These are phyloP conservation scores for Venturia oleaginea DNA, from an alignment of 2,329 filamentous ascomycete genomes.

Conservation along the genomic window DNA sequence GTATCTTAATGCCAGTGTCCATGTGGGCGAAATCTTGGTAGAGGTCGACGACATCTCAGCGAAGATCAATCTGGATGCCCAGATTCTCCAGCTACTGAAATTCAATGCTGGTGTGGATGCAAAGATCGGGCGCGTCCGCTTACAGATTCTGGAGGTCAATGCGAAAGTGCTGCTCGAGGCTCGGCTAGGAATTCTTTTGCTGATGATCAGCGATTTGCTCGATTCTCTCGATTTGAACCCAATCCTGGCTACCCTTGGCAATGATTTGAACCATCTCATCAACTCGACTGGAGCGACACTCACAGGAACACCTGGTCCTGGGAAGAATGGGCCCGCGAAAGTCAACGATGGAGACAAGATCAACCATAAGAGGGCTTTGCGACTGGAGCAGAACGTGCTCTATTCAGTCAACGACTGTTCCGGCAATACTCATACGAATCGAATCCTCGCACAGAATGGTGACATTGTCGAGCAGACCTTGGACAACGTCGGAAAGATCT, in stretches of 20 bases:
- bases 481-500: slow-evolving; percentile 45
- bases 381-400: slow-evolving; percentile 44
- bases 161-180: slow-evolving; percentile 52
- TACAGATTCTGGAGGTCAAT: slow-evolving; percentile 49
- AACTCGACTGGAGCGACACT: slow-evolving; percentile 29
- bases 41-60: slow-evolving; percentile 51
- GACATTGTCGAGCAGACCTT: slow-evolving; percentile 45
- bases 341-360: slow-evolving; percentile 6
- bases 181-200: slow-evolving; percentile 49
- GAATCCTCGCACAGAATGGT: slow-evolving; percentile 47
- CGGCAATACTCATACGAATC: slow-evolving; percentile 45
- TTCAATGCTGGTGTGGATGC: slow-evolving; percentile 55
- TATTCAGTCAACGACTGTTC: slow-evolving; percentile 53
- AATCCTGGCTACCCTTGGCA: slow-evolving; percentile 46
- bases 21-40: slow-evolving; percentile 50
- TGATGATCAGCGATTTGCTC: slow-evolving; percentile 51
- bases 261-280: slow-evolving; percentile 40
- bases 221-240: slow-evolving; percentile 53
- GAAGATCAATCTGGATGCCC: slow-evolving; percentile 51
- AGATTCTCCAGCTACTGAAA: slow-evolving; percentile 48
- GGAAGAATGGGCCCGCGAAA: slow-evolving; percentile 6
- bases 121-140: slow-evolving; percentile 46
- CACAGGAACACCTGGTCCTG: slow-evolving; percentile 14
- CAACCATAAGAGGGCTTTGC: slow-evolving; percentile 12
- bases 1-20: slow-evolving; percentile 50